These are phyloP conservation scores for Brassica balearica DNA, from an alignment of 441 rosid species.

Conservation along the genomic window DNA sequence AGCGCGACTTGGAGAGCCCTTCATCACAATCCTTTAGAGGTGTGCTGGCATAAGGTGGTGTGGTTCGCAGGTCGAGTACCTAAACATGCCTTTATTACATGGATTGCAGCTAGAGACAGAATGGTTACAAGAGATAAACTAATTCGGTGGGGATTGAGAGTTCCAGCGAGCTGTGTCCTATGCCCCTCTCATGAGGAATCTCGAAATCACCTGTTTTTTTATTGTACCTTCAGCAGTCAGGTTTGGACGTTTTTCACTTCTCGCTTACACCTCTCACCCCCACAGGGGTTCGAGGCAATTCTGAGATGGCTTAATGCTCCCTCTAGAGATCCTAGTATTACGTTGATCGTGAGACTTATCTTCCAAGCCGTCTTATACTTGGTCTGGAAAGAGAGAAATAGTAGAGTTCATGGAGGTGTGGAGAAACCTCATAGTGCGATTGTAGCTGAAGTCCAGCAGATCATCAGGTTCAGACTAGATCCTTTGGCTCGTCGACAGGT, in stretches of 20 bases:
- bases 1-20: not conserved
- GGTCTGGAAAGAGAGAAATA: not conserved
- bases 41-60: not conserved
- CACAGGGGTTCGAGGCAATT: not conserved
- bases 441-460: not conserved
- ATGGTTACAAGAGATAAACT: not conserved
- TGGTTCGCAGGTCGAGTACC: not conserved
- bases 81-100: not conserved
- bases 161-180: not conserved
- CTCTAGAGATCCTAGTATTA: not conserved
- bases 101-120: not conserved
- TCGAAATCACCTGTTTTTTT: not conserved
- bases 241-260: not conserved
- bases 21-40: not conserved
- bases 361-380: not conserved
- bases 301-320: not conserved
- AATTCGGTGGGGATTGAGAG: not conserved
- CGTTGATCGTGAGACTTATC: not conserved
- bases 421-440: not conserved
- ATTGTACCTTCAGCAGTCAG: not conserved
- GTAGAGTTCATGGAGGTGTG: not conserved
- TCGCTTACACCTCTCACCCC: not conserved
- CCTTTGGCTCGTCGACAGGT: not conserved
- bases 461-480: not conserved
- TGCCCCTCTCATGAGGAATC: not conserved